Evolutionary conservation across 768 basidiomycete genomes (phyloP), one percentile per base, ranked within the genome.

Genomic region (Artomyces pyxidatus): DNA sequence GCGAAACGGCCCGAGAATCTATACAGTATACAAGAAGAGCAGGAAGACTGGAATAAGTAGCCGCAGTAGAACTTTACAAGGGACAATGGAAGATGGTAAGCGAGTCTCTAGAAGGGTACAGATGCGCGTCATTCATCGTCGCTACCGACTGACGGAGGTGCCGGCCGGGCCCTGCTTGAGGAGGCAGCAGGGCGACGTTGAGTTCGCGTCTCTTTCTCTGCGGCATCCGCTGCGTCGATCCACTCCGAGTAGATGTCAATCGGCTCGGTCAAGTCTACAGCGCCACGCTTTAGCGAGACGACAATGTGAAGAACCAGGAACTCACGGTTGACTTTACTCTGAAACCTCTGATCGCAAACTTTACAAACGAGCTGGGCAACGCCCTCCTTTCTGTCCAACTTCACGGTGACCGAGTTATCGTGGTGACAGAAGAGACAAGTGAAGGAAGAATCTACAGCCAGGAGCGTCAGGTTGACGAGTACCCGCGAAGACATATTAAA

Each of bases 171-270:
- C 58, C 73, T 64, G 43, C 73, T 75, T 0, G 86, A 88, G 3
- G 81, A 73, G 23, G 71, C 74, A 29, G 64, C 68, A 3, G 78
- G 73, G 37, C 81, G 77, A 32, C 79, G 77, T 28, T 69, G 62
- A 22, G 69, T 60, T 19, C 46, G 49, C 25, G 48, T 46, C 4
- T 84, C 80, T 50, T 71, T 76, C 62, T 88, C 83, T 28, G 87
- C 88, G 8, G 85, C 83, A 62, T 90, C 88, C 6, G 87, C 85
- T 42, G 88, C 88, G 62, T 90, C 88, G 54, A 91, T 88, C 89
- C 89, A 92, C 61, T 89, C 87, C 6, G 88, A 89, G 63, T 90
- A 92, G 26, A 92, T 87, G 64, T 92, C 89, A 49, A 92, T 81
- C 14, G 89, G 79, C 57, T 91, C 89, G 1, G 88, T 89, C 45